These are phyloP conservation scores for Gyrodon lividus DNA, from an alignment of 768 basidiomycete species.

Conservation along the genomic window DNA sequence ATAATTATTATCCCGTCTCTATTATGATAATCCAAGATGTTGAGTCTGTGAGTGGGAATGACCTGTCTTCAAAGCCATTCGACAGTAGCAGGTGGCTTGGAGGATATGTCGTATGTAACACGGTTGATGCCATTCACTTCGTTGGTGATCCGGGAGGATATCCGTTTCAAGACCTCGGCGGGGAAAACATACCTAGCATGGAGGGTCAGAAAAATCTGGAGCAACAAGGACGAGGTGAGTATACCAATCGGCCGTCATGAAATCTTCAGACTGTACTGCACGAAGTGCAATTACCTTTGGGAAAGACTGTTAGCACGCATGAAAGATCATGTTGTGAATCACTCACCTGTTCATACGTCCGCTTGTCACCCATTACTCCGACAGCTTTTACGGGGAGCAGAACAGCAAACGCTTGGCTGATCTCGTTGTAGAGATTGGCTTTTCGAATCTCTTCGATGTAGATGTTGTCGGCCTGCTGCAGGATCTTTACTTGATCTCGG, in stretches of 20 bases:
- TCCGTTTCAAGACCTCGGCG: slow-evolving; percentile 79
- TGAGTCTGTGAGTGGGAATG: too few relatives aligned
- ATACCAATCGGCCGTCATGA: slow-evolving; percentile 99
- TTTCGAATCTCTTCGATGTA: slow-evolving; percentile 98
- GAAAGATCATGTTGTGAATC: not conserved
- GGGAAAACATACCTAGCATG: slow-evolving; percentile 89
- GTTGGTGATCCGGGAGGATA: slow-evolving; percentile 97
- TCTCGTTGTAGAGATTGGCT: slow-evolving; percentile 89
- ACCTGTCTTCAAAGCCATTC: slow-evolving; percentile 40
- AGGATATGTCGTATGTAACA: slow-evolving; percentile 94
- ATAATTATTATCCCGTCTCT: not conserved
- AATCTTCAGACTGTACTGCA: slow-evolving; percentile 97
- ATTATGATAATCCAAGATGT: too few relatives aligned
- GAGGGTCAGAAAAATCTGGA: slow-evolving; percentile 28
- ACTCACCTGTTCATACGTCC: slow-evolving; percentile 91
- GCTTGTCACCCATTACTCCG: slow-evolving; percentile 94
- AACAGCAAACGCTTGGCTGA: slow-evolving; percentile 96
- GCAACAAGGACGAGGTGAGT: slow-evolving; percentile 16
- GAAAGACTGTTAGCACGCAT: slow-evolving; percentile 4
- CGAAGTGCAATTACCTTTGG: slow-evolving; percentile 88
- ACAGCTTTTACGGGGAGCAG: slow-evolving; percentile 95
- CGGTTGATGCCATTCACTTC: slow-evolving; percentile 97
- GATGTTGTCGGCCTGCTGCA: slow-evolving; percentile 90
- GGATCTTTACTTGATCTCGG: slow-evolving; percentile 85
- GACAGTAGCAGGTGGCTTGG: slow-evolving; percentile 85